These are phyloP conservation scores for Pelargonium myrrhifolium DNA, from an alignment of 441 rosid species.

Conservation along the genomic window DNA sequence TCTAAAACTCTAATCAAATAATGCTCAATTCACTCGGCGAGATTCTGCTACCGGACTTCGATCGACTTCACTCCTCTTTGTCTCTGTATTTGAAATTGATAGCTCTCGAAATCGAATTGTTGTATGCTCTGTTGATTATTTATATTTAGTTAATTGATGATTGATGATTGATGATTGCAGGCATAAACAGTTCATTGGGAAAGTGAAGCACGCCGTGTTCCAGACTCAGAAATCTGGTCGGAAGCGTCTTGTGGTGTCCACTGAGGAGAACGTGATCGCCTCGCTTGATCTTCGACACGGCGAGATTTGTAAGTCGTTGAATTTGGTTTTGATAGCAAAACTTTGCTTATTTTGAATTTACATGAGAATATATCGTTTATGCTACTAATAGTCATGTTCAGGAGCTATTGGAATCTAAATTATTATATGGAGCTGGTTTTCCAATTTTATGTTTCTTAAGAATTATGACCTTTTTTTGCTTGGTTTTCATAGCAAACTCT, in stretches of 20 bases:
- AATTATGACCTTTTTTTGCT: slow-evolving; percentile 3
- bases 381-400: no score
- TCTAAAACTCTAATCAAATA: not conserved
- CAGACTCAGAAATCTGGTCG: slow-evolving; percentile 97
- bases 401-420: not conserved
- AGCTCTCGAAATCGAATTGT: no score
- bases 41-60: not conserved
- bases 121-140: no score
- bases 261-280: slow-evolving; percentile 88
- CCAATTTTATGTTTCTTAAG: not conserved
- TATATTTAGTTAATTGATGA: not conserved
- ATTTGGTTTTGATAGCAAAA: not conserved
- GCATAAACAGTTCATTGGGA: slow-evolving; percentile 90
- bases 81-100: not conserved
- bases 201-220: slow-evolving; percentile 92
- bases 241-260: slow-evolving; percentile 87
- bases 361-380: no score
- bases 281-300: slow-evolving; percentile 94
- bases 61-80: not conserved
- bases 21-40: not conserved
- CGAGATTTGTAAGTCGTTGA: slow-evolving; percentile 81
- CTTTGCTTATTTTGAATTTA: not conserved
- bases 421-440: not conserved
- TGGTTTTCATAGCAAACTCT: no score
- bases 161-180: slow-evolving; percentile 24